Evolutionary conservation across 495 filamentous ascomycete genomes (phyloP), one percentile per base, ranked within the genome.

Genomic region (Aspergillus bertholletiae): DNA sequence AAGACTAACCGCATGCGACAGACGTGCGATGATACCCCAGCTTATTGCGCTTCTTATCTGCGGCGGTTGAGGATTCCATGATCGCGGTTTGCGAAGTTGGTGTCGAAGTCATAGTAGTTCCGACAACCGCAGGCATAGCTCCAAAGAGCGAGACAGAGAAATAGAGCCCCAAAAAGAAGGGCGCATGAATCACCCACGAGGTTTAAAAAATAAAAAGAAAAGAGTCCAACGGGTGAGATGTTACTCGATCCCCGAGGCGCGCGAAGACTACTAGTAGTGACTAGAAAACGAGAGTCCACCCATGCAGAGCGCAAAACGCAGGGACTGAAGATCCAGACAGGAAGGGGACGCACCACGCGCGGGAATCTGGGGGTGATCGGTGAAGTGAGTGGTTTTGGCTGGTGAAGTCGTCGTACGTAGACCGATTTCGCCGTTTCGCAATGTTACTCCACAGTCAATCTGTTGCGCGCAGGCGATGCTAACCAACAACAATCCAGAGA

Each of bases 1-100:
- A 30, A 48, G 35, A 85, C 92, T 85, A 81, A 98, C 94, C 88
- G 80, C 94, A 98, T 60, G 94, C 94, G 68, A 97, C 90, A 52
- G 94, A 96, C 32, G 92, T 97, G 54, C 94, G 86, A 78, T 97
- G 93, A 70, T 98, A 98, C 27, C 94, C 94, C 49, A 98, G 79
- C 73, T 96, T 97, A 69, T 97, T 98, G 61, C 94, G 87, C 69
- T 89, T 88, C 74, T 94, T 96, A 63, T 96, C 92, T 39, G 70
- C 69, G 57, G 71, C 68, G 57, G 63, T 67, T 45, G 74, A 70
- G 45, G 63, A 62, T 56, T 72, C 76, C 71, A 71, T 73, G 63
- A 73, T 60, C 45, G 68, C 61, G 56, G 77, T 74, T 56, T 84
- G 82, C 57, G 85, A 81, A 72, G 80, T 86, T 60, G 86, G 82